Evolutionary conservation across 2,329 filamentous ascomycete species (phyloP).

Genomic region (Fusarium sp.): DNA sequence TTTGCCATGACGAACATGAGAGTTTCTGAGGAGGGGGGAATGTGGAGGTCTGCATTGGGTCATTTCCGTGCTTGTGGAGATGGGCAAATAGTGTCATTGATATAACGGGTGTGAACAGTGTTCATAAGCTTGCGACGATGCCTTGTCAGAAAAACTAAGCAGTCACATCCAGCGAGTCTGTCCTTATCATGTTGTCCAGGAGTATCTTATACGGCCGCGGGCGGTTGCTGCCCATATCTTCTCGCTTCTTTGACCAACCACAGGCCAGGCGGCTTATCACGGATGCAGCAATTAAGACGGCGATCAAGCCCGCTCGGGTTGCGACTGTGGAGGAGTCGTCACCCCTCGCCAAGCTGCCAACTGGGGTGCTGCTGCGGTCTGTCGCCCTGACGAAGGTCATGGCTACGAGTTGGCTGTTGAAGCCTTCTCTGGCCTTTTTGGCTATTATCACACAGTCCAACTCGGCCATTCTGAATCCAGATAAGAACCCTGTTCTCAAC

Average conservation of each 20-base stretch:
- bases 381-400: constrained; percentile 48
- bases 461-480: constrained; percentile 59
- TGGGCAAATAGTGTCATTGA: neutral
- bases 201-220: neutral
- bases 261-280: constrained; percentile 7
- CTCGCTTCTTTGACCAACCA: neutral
- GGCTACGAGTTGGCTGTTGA: constrained; percentile 44
- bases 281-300: constrained; percentile 23
- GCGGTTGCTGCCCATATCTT: constrained; percentile 2
- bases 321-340: neutral
- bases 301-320: constrained; percentile 3
- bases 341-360: constrained; percentile 43
- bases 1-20: neutral
- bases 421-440: constrained; percentile 46
- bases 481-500: constrained; percentile 57
- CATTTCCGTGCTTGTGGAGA: neutral
- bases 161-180: neutral
- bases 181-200: constrained; percentile 25
- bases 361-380: constrained; percentile 44
- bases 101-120: constrained; percentile 6
- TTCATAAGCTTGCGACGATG: neutral
- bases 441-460: constrained; percentile 49
- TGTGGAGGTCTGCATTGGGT: neutral
- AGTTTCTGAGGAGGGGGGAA: neutral
- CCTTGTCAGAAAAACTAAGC: neutral